Percentiles rank a stretch among this genome's conserved stretches.
Evolutionary conservation across 495 filamentous ascomycete species (phyloP).

Genomic region (Cryomyces antarcticus): DNA sequence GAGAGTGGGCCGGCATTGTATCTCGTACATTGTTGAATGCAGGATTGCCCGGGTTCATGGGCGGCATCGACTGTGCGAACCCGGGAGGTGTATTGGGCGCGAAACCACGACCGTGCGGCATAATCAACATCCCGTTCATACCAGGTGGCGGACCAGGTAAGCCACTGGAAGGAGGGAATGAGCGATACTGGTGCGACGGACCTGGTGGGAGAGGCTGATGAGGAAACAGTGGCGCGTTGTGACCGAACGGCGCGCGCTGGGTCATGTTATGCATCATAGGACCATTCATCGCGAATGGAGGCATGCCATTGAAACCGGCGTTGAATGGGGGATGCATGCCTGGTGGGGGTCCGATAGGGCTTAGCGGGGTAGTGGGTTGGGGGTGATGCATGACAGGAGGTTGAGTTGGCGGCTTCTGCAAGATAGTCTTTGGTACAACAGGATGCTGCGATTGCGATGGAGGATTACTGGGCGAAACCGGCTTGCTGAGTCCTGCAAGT

Average conservation of each 20-base stretch:
- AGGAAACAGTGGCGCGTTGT: conserved; percentile 12
- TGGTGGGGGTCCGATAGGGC: conserved; percentile 26
- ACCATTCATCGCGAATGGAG: conserved; percentile 14
- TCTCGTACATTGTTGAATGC: conserved; percentile 13
- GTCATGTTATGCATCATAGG: conserved; percentile 14
- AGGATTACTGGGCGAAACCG: conserved; percentile 41
- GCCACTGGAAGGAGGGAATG: conserved; percentile 34
- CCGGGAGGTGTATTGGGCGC: conserved; percentile 37
- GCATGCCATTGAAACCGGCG: conserved; percentile 22
- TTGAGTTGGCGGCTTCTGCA: conserved; percentile 14
- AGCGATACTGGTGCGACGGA: conserved; percentile 26
- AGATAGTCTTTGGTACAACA: conserved; percentile 13
- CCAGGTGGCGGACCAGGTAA: conserved; percentile 27
- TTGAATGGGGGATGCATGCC: conserved; percentile 32
- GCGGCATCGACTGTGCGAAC: conserved; percentile 26
- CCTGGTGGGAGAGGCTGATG: conserved; percentile 24
- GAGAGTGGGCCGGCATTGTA: conserved; percentile 22
- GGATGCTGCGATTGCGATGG: conserved; percentile 23
- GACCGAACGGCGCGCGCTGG: conserved; percentile 9
- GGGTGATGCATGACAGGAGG: conserved; percentile 26
- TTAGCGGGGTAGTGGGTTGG: conserved; percentile 28
- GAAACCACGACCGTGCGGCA: conserved; percentile 42
- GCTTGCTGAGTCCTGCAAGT: conserved; percentile 35
- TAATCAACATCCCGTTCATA: conserved; percentile 35
- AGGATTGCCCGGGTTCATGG: conserved; percentile 6